phyloP scores from a whole-genome alignment of 2,329 filamentous ascomycete species.

The Cladophialophora yegresii region DNA sequence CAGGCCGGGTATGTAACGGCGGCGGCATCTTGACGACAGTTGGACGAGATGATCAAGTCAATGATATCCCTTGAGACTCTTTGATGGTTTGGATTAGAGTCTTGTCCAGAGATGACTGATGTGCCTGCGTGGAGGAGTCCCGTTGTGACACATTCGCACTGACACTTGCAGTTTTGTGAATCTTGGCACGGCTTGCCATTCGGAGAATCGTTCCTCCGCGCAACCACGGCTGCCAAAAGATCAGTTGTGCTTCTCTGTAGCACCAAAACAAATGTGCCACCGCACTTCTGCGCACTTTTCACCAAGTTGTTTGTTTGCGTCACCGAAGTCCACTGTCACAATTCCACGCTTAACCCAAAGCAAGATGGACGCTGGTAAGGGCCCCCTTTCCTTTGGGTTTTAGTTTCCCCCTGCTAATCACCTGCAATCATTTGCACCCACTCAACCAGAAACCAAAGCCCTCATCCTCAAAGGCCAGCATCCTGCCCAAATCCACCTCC shows the following conservation, averaged over 20 bases:
- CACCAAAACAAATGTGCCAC: slow-evolving; percentile 1
- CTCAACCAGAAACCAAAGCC: slow-evolving; percentile 20
- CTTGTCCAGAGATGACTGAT: slow-evolving; percentile 36
- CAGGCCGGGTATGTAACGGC: slow-evolving; percentile 93
- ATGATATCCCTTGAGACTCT: slow-evolving; percentile 37
- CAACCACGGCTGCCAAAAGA: not conserved
- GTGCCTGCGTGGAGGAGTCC: slow-evolving; percentile 2
- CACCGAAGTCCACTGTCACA: not conserved
- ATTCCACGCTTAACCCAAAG: not conserved
- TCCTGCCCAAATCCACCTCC: slow-evolving; percentile 24
- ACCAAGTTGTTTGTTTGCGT: not conserved
- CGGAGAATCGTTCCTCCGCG: not conserved
- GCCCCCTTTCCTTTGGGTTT: slow-evolving; percentile 8
- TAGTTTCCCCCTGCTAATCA: slow-evolving; percentile 23
- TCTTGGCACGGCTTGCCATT: not conserved
- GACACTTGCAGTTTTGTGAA: not conserved
- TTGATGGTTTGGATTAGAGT: slow-evolving; percentile 18
- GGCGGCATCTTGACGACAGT: slow-evolving; percentile 70
- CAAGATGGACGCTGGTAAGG: slow-evolving; percentile 21
- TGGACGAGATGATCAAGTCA: slow-evolving; percentile 31
- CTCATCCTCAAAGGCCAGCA: slow-evolving; percentile 22
- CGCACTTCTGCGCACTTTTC: not conserved
- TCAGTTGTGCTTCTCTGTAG: not conserved
- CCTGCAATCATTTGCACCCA: slow-evolving; percentile 7
- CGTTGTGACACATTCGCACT: not conserved